Conservation (phyloP, 495 filamentous ascomycete genomes). For the Staphylotrichum tortipilum region DNA sequence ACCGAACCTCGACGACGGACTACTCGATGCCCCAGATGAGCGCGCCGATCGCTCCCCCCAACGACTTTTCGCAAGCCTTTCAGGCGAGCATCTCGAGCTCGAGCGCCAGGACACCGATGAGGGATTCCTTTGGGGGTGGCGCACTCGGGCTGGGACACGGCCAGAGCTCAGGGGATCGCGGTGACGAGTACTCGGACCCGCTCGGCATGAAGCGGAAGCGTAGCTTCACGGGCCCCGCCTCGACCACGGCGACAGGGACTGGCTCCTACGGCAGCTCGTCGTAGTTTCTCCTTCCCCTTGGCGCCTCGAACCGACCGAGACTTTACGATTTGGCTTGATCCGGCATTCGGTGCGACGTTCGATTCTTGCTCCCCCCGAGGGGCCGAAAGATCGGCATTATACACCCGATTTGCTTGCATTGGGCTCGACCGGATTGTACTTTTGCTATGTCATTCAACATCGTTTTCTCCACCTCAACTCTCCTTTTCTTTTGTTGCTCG, state of each 20-base stretch:
- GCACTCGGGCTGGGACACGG: conserved; percentile 26
- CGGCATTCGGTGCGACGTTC: background rate
- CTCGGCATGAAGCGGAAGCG: conserved; percentile 44
- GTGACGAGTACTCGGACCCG: conserved; percentile 33
- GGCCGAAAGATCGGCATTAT: background rate
- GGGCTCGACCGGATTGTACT: background rate
- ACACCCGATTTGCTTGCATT: background rate
- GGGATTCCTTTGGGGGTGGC: conserved; percentile 38
- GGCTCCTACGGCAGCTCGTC: conserved; percentile 22
- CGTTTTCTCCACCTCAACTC: background rate
- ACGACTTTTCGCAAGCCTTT: conserved; percentile 44
- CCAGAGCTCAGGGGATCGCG: conserved; percentile 26
- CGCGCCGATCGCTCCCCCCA: conserved; percentile 45
- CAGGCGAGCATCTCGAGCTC: conserved; percentile 36
- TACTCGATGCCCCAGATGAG: conserved; percentile 49
- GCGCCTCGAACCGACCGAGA: background rate
- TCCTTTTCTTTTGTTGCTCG: background rate
- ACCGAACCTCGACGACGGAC: conserved; percentile 33
- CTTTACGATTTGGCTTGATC: background rate
- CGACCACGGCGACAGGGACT: conserved; percentile 12
- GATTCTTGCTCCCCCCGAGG: background rate
- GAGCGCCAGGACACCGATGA: conserved; percentile 36
- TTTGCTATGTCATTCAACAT: background rate
- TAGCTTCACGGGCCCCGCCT: conserved; percentile 30
- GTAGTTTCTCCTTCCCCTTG: too few relatives aligned